Percentiles rank a stretch among this genome's conserved stretches.
phyloP scores from a whole-genome alignment of 441 rosid species.

The Jatropha podagrica region DNA sequence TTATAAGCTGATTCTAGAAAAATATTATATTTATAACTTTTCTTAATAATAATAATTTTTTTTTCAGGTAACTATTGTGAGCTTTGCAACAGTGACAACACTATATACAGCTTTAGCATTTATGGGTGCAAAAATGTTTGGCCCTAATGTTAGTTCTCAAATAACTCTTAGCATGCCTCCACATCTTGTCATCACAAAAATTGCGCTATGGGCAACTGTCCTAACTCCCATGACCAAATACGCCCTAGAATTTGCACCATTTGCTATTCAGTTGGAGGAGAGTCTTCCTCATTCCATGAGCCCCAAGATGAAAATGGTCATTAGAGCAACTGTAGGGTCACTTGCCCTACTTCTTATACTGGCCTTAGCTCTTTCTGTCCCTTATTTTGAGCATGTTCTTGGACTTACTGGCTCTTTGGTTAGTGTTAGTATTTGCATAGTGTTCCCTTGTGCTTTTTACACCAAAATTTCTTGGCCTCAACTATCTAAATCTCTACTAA shows the following conservation, averaged over 20 bases:
- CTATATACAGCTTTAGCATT: conserved; percentile 55
- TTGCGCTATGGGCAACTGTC: conserved; percentile 73
- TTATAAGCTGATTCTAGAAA: too few species aligned
- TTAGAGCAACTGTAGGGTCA: conserved; percentile 58
- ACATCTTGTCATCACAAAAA: conserved; percentile 48
- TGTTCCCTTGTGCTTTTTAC: conserved; percentile 67
- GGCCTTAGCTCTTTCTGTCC: conserved; percentile 53
- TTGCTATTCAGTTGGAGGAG: conserved; percentile 63
- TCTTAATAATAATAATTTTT: too few species aligned
- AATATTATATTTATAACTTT: too few species aligned
- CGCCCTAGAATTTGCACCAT: conserved; percentile 69
- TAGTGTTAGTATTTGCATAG: conserved; percentile 46
- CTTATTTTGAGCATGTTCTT: conserved; percentile 70
- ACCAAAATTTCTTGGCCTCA: conserved; percentile 56
- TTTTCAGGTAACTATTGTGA: conserved; percentile 62
- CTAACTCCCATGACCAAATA: conserved; percentile 80
- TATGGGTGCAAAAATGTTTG: conserved; percentile 67
- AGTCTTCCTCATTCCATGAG: conserved; percentile 47
- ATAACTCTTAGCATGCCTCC: conserved; percentile 68
- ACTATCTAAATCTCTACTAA: conserved; percentile 32
- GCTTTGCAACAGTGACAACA: conserved; percentile 53
- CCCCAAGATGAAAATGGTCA: conserved; percentile 32
- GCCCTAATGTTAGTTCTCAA: conserved; percentile 53
- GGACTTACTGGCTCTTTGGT: conserved; percentile 71
- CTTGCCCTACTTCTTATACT: conserved; percentile 47